Evolutionary conservation across 257 asterid species (phyloP), one percentile per base, ranked within the genome.

Genomic region (Jaltomata sinuosa): DNA sequence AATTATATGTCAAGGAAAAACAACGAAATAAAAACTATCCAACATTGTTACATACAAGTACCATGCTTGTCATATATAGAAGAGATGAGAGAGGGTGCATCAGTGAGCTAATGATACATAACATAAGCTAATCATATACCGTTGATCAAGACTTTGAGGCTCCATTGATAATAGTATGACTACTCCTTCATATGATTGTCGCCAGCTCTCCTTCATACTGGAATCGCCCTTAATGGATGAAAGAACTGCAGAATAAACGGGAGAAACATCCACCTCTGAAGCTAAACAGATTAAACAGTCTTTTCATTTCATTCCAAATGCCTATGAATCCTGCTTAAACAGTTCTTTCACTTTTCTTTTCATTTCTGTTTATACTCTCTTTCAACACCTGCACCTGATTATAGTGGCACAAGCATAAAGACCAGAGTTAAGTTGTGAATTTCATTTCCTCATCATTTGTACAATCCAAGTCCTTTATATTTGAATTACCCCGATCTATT

Each of bases 381-480:
- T 68, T 74, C 25, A 25, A 47, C 22, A 42, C 38, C 22, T 9
- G 18, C 4, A 38, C 53, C 32, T 40, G 6, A 5, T 69, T 69
- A 21, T 71, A 71, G 54, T 22, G 31, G 8, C 57, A 42, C 45
- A 76, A 25, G 59, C 61, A 14, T 19, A 25, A 45, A 76, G 42
- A 76, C 61, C 38, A 76, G 82, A 29, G 45, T 19, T 49, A 29
- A 29, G 25, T 54, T 49, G 81, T 27, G 27, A 29, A n/a, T 29
- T 77, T 77, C 82, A 27, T 18, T 49, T 77, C 62, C 27, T 77
- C 82, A 1, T 77, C 82, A 77, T 77, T 45, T 16, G 62, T 49
- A 77, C 59, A 49, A 49, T 77, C 87, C 85, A 84, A 88, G 68
- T 86, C 92, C 85, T 87, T 72, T 3, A 84, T 84, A 77, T 86